phyloP scores from a whole-genome alignment of 202 grass and related monocot genomes.

The Eragrostis tef region DNA sequence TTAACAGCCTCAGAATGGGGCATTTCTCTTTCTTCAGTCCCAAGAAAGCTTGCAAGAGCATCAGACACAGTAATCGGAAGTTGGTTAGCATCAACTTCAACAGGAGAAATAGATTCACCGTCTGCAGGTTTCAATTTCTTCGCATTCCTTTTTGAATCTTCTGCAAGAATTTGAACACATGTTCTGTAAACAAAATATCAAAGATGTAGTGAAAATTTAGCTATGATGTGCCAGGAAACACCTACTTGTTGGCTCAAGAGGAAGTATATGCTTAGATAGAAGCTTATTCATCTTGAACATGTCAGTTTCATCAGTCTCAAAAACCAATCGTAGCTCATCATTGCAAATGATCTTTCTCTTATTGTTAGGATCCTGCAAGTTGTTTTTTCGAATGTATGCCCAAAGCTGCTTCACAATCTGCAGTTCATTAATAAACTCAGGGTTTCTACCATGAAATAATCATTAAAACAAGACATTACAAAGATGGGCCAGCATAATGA shows the following conservation, averaged over 20 bases:
- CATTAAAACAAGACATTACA: slow-evolving; percentile 28
- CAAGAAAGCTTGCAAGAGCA: slow-evolving; percentile 78
- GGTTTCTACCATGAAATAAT: slow-evolving; percentile 27
- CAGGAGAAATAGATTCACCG: slow-evolving; percentile 52
- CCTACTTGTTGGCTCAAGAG: slow-evolving; percentile 75
- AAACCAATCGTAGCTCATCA: slow-evolving; percentile 79
- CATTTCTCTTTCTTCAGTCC: slow-evolving; percentile 81
- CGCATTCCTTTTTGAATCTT: slow-evolving; percentile 54
- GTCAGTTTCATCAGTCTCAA: slow-evolving; percentile 92
- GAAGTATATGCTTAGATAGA: slow-evolving; percentile 81
- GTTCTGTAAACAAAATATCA: slow-evolving; percentile 7
- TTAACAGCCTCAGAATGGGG: slow-evolving; percentile 63
- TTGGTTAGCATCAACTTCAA: slow-evolving; percentile 54
- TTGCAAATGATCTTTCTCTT: slow-evolving; percentile 98
- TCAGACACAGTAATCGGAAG: slow-evolving; percentile 66
- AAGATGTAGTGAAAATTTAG: slow-evolving; percentile 9
- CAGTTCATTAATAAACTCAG: slow-evolving; percentile 36
- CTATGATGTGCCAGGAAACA: not conserved
- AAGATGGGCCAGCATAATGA: slow-evolving; percentile 17
- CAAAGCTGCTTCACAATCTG: slow-evolving; percentile 96
- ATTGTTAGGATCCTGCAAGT: slow-evolving; percentile 93
- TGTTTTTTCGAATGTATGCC: slow-evolving; percentile 92
- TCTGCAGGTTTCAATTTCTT: slow-evolving; percentile 67
- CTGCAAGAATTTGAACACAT: slow-evolving; percentile 57
- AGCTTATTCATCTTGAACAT: slow-evolving; percentile 99